Evolutionary conservation across 306 rosid genomes (phyloP).

Genomic region (Adenanthera pavonina): DNA sequence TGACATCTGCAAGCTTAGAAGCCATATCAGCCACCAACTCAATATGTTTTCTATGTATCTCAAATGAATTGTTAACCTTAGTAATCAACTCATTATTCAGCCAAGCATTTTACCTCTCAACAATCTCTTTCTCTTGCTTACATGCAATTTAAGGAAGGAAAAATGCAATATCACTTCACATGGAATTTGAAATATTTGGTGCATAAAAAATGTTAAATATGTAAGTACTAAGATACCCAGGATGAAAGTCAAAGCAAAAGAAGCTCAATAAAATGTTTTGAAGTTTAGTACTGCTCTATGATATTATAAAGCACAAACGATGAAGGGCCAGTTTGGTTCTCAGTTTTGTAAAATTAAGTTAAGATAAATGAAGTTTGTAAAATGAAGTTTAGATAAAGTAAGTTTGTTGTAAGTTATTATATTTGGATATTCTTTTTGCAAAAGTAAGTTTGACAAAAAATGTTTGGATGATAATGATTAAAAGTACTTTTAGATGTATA

Average conservation of each 20-base stretch:
- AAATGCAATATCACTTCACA: constrained; percentile 33
- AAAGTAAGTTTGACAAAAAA: too few relatives aligned
- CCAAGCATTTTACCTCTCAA: constrained; percentile 84
- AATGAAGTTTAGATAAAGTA: too few relatives aligned
- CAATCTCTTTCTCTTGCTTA: constrained; percentile 89
- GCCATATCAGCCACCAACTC: constrained; percentile 79
- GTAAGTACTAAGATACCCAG: neutral
- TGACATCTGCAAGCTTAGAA: constrained; percentile 74
- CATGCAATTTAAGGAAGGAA: constrained; percentile 14
- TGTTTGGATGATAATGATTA: too few relatives aligned
- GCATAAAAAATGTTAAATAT: constrained; percentile 11
- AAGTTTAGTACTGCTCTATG: neutral
- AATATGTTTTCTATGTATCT: constrained; percentile 67
- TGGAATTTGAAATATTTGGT: constrained; percentile 8
- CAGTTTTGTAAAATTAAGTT: too few relatives aligned
- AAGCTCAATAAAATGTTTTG: neutral
- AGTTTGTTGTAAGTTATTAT: too few relatives aligned
- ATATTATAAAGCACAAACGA: constrained; percentile 3
- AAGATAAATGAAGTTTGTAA: too few relatives aligned
- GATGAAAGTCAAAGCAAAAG: constrained; percentile 8
- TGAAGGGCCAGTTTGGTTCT: too few relatives aligned
- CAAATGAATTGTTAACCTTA: constrained; percentile 68
- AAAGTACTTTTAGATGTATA: too few relatives aligned
- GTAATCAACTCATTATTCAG: constrained; percentile 80
- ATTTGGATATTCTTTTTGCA: neutral